Evolutionary conservation across 441 rosid species (phyloP).

Genomic region (Erodium moschatum): DNA sequence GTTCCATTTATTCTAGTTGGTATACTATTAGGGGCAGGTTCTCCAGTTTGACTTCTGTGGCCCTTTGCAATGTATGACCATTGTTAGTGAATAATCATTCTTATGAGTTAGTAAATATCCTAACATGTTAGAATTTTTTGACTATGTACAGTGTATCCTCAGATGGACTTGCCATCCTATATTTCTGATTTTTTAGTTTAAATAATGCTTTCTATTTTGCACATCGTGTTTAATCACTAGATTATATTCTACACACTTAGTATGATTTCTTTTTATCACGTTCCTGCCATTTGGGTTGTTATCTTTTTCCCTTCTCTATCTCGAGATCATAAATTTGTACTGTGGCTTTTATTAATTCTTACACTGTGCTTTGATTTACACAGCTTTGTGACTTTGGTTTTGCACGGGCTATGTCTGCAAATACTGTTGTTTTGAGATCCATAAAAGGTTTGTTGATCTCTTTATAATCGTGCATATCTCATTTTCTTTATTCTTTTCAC

Average conservation of each 20-base stretch:
- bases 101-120: background rate
- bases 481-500: background rate
- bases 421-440: slow-evolving; percentile 91
- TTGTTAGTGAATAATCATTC: background rate
- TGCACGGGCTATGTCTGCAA: slow-evolving; percentile 97
- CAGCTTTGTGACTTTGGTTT: slow-evolving; percentile 99
- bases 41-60: slow-evolving; percentile 1
- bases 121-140: background rate
- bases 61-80: background rate
- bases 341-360: slow-evolving; percentile 12
- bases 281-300: slow-evolving; percentile 3
- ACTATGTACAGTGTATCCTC: slow-evolving; percentile 3
- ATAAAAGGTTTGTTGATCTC: slow-evolving; percentile 60
- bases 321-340: slow-evolving; percentile 7
- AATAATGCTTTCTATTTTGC: background rate
- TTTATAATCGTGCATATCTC: background rate
- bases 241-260: background rate
- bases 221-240: slow-evolving; percentile 8
- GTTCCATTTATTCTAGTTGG: background rate
- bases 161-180: background rate
- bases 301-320: background rate
- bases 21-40: background rate
- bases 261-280: background rate
- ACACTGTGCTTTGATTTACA: slow-evolving; percentile 14
- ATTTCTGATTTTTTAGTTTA: background rate